Evolutionary conservation across 116 monocot species (phyloP).

Genomic region (Zostera marina): DNA sequence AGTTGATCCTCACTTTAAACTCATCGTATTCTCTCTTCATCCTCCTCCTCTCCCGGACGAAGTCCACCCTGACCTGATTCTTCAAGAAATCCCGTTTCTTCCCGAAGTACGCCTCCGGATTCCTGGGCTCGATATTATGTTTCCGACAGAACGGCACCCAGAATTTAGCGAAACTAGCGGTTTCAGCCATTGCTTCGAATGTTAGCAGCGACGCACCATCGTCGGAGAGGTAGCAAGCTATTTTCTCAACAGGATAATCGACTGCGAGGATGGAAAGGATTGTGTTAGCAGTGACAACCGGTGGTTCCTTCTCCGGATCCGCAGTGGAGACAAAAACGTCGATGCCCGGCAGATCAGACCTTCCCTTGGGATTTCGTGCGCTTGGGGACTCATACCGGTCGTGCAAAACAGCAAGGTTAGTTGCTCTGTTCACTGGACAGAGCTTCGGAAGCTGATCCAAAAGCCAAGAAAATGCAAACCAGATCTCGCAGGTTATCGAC

Average conservation of each 20-base stretch:
- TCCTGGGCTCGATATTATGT: slow-evolving; percentile 76
- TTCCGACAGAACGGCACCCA: slow-evolving; percentile 98
- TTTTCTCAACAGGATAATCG: slow-evolving; percentile 90
- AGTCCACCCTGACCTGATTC: slow-evolving; percentile 79
- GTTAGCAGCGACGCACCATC: slow-evolving; percentile 83
- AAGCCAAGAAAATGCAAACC: slow-evolving; percentile 95
- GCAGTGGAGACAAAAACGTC: slow-evolving; percentile 91
- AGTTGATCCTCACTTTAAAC: slow-evolving; percentile 89
- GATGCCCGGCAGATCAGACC: slow-evolving; percentile 81
- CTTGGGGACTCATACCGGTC: slow-evolving; percentile 66
- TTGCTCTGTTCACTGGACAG: slow-evolving; percentile 64
- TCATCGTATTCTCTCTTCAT: slow-evolving; percentile 97
- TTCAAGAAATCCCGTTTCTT: slow-evolving; percentile 65
- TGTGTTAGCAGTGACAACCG: slow-evolving; percentile 90
- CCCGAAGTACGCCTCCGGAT: slow-evolving; percentile 82
- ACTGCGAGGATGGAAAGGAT: slow-evolving; percentile 92
- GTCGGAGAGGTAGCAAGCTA: slow-evolving; percentile 90
- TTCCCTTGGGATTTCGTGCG: slow-evolving; percentile 71
- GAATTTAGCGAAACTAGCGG: slow-evolving; percentile 70
- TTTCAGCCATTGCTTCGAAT: slow-evolving; percentile 85
- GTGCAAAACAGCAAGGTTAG: slow-evolving; percentile 63
- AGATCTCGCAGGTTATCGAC: slow-evolving; percentile 80
- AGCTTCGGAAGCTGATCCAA: slow-evolving; percentile 98
- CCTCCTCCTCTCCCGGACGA: slow-evolving; percentile 82
- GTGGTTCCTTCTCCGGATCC: slow-evolving; percentile 92